Base-by-base conservation (phyloP, 164 flowering plant genomes). In the Magnolia officinalis region DNA sequence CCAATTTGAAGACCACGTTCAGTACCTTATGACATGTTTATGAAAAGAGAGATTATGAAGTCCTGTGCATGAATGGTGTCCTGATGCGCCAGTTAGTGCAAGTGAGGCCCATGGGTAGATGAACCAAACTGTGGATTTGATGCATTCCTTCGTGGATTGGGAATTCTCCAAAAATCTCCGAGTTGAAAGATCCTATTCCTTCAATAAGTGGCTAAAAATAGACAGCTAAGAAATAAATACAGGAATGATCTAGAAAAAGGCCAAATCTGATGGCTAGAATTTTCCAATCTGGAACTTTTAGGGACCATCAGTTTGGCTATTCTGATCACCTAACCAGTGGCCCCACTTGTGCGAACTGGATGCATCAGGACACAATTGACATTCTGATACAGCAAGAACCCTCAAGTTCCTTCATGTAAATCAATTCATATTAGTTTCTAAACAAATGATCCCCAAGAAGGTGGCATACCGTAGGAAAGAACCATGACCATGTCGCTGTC, bases 401-500 rank as follows among this genome's bases (percentile, higher is more conserved):
- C 45, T 37, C 6, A 37, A 37, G 45, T 37, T 37, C 45, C 45
- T 37, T 37, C 45, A 5, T 37, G 45, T 37, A 37, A 63, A n/a
- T 65, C 26, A 13, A 24, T 20, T 20, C 16, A 65, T 8, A 23
- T 24, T 65, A 23, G 21, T 24, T 6, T 65, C 26, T 1, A 51
- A 51, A 24, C 37, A 24, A 24, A 50, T 70, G 18, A 66, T 23
- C 19, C 14, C 26, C 65, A 20, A 29, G 66, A 45, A 65, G 51
- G 16, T 14, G 55, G 51, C 82, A 45, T 89, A 92, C 97, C 98
- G 77, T 82, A 90, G 6, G 97, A 92, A 20, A 94, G 95, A 78
- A 93, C 92, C 92, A 95, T 87, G 85, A 90, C 94, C 90, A 86
- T 90, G 81, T 95, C 93, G 74, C 97, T 87, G 78, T 93, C 97